Base-by-base conservation (phyloP, 2,329 filamentous ascomycete species). In the Xylariaceae sp. region DNA sequence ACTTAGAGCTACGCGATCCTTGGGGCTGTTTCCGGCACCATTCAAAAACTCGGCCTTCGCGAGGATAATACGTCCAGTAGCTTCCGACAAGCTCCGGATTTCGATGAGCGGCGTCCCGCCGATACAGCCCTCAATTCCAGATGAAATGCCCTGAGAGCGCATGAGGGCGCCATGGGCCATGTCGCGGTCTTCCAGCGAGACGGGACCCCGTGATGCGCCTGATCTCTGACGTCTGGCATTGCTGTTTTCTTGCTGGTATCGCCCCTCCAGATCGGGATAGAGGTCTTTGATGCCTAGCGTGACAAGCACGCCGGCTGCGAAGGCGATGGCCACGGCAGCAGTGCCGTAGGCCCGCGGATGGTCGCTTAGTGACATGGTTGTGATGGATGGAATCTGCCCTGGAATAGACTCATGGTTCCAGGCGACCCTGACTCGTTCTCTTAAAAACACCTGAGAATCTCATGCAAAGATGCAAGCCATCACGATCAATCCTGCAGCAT, bases 31-130 rank as follows among this genome's bases (percentile, higher is more conserved):
- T 13, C 94, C 94, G 2, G 92, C 93, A 53, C 92, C 94, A 76
- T 99, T 97, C 57, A 99, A 82, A 71, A 96, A 95, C 82, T 99
- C 94, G 53, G 92, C 92, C 76, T 99, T 99, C 65, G 88, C 94
- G 41, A 97, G 80, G 69, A 99, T 96, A 47, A 86, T 86, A 69
- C 94, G 92, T 17, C 92, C 92, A 3, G 94, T 97, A 15, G 87
- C 90, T 51, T 89, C 86, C 2, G 90, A 95, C 23, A 99, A 82
- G 44, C 89, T 92, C 66, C 86, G 88, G 72, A 99, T 92, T 64
- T 85, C 85, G 68, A 99, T 84, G 30, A 99, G 81, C 1, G 92
- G 93, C 11, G 94, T 99, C 74, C 96, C 89, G 58, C 94, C 94
- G 71, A 99, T 97, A 71, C 89, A 90, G 51, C 88, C 90, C 73